Evolutionary conservation across 768 basidiomycete species (phyloP), one percentile per base, ranked within the genome.

Genomic region (Boletus rubroflammeus): DNA sequence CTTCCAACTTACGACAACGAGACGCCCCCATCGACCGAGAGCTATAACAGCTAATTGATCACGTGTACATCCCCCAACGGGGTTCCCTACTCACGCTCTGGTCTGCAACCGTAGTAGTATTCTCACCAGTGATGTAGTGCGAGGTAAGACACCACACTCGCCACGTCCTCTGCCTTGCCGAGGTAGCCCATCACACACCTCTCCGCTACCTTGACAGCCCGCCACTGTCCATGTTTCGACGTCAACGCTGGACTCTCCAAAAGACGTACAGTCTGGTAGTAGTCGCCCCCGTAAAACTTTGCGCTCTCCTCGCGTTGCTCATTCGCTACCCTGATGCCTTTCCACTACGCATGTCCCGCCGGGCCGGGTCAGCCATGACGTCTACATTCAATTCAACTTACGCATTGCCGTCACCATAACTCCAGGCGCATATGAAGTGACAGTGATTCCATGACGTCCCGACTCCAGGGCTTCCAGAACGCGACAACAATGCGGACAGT

Each of bases 341-440:
- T 57, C 53, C 54, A 55, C 55, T 42, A 11, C 11, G 25, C 17
- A 23, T n/a, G n/a, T 13, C 40, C 11, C 28, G n/a, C n/a, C n/a
- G n/a, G n/a, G n/a, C n/a, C 23, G 23, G 23, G n/a, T 51, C 41
- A 34, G 23, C 31, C 25, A 46, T n/a, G n/a, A n/a, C n/a, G 14
- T 28, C 47, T n/a, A 36, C 23, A 41, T 43, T 41, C 13, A 10
- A 28, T 11, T 5, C 42, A 32, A 55, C 66, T 57, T 54, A 52
- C 58, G 7, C 60, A 69, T 64, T 15, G 45, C 17, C 17, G 72
- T 74, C 42, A 53, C 46, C 14, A 73, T 65, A 32, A 54, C 49
- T 11, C 59, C 61, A 17, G 70, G 70, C 28, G 72, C 62, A 60
- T 59, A 72, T 50, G 70, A 58, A 60, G 68, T 63, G 14, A 62